A percentile compares a stretch with the other conserved stretches of the same genome.
Evolutionary conservation across 257 asterid genomes (phyloP).

Genomic region (Solanum ahanhuiri): DNA sequence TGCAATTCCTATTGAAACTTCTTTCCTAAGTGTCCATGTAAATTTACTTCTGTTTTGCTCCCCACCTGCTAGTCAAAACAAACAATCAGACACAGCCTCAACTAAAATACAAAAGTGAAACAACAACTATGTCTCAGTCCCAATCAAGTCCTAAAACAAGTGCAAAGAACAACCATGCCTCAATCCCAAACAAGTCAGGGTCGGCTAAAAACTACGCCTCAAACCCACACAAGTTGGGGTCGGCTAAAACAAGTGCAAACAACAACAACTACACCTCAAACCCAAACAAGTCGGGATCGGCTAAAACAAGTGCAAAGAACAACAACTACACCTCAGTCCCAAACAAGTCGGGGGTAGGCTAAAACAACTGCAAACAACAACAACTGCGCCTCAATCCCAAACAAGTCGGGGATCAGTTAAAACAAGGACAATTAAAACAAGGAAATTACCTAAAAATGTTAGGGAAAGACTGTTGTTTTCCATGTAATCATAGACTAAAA

Average conservation of each 20-base stretch:
- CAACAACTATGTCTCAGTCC: not conserved
- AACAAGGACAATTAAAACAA: not conserved
- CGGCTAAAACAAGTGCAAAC: not conserved
- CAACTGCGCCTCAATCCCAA: not conserved
- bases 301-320: not conserved
- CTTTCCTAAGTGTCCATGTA: conserved; percentile 43
- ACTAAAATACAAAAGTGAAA: not conserved
- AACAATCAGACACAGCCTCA: not conserved
- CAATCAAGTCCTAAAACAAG: not conserved
- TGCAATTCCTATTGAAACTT: conserved; percentile 48
- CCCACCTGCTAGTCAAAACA: conserved; percentile 21
- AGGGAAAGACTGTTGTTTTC: conserved; percentile 55
- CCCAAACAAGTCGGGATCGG: not conserved
- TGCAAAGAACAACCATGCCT: not conserved
- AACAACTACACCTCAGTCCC: not conserved
- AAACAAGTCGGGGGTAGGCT: not conserved
- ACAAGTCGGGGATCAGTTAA: no score
- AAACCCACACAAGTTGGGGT: not conserved
- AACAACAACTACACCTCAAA: not conserved
- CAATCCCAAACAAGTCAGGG: not conserved
- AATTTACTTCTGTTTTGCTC: conserved; percentile 44
- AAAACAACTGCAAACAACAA: not conserved
- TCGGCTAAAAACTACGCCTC: not conserved
- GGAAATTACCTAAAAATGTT: conserved; percentile 41
- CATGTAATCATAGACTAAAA: conserved; percentile 61